Evolutionary conservation across 352 stramenopile genomes (phyloP), one percentile per base, ranked within the genome.

Genomic region (Globisporangium takayamanum): DNA sequence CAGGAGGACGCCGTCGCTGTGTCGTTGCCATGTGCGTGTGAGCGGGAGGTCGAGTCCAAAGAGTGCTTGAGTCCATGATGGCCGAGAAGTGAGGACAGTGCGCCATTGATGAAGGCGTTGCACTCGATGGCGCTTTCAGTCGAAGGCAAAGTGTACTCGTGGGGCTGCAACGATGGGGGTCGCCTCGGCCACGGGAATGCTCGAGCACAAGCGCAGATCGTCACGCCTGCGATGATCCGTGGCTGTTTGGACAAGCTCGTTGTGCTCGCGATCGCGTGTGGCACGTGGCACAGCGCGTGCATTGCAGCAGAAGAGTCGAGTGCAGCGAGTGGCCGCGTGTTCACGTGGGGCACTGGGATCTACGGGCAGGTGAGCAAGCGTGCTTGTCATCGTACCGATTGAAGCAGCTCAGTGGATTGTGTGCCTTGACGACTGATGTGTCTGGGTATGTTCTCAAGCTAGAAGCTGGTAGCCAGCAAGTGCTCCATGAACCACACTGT

Each of bases 151-250:
- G 79, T 98, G 0, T 98, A 89, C 63, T 88, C 91, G 1, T 99
- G 95, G 92, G 96, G 97, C 12, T 96, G 84, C 68, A 92, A 80
- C 50, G 96, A 99, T 62, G 93, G 83, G 26, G 79, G 80, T 3
- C 64, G 78, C 28, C 74, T 91, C n/a, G 76, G 74, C 0, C 70
- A 69, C 2, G 69, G 71, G 14, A 33, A 53, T 44, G 20, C 30
- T 37, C 45, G 58, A 56, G 52, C 53, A 41, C 59, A 47, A 14
- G 54, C 53, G 2, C 47, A 44, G 28, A 39, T 62, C n/a, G 60
- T 30, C 25, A 60, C 69, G 25, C 79, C 79, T 2, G 59, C 70
- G 28, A 63, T 76, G 8, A 55, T 89, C 0, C 52, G 54, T 15
- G 80, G 81, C 0, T 33, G 47, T 12, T 64, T 91, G 3, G 44